Conservation (phyloP, 2,329 filamentous ascomycete species). For the Penicillium olsonii region DNA sequence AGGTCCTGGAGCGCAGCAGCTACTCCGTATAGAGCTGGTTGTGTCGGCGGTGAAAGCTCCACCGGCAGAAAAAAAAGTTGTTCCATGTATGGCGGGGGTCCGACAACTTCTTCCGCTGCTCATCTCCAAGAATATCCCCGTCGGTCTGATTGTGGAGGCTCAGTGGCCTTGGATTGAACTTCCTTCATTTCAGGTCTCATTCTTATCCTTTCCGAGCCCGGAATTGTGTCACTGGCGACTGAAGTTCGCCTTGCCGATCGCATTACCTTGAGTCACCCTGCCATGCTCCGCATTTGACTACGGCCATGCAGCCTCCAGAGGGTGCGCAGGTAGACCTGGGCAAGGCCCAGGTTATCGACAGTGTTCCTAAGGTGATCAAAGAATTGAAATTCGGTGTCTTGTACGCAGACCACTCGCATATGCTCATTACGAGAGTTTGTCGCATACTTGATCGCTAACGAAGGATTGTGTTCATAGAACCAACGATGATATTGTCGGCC, state of each 20-base stretch:
- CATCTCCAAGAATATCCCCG: constrained; percentile 5
- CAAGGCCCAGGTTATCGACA: constrained; percentile 89
- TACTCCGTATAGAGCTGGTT: neutral
- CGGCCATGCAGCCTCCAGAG: constrained; percentile 44
- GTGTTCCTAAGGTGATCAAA: constrained; percentile 86
- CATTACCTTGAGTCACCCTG: constrained; percentile 30
- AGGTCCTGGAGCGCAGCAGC: too few species aligned
- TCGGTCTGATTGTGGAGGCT: neutral
- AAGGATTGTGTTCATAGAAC: constrained; percentile 56
- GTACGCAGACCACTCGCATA: constrained; percentile 50
- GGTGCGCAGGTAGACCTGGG: constrained; percentile 50
- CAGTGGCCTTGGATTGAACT: neutral
- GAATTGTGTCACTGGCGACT: constrained; percentile 14
- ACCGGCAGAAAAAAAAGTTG: constrained; percentile 29
- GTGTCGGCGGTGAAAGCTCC: constrained; percentile 18
- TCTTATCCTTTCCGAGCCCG: neutral
- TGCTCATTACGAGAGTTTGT: constrained; percentile 7
- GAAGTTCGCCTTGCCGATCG: constrained; percentile 22
- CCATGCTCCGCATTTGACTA: constrained; percentile 41
- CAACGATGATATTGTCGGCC: constrained; percentile 90
- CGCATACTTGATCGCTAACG: constrained; percentile 20
- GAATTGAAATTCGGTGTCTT: constrained; percentile 93
- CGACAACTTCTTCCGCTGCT: constrained; percentile 13
- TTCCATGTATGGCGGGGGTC: constrained; percentile 21
- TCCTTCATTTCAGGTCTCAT: neutral